A percentile compares a stretch with the other conserved stretches of the same genome.
These are phyloP conservation scores for Kandelia obovata DNA, from an alignment of 345 rosid species.

Conservation along the genomic window DNA sequence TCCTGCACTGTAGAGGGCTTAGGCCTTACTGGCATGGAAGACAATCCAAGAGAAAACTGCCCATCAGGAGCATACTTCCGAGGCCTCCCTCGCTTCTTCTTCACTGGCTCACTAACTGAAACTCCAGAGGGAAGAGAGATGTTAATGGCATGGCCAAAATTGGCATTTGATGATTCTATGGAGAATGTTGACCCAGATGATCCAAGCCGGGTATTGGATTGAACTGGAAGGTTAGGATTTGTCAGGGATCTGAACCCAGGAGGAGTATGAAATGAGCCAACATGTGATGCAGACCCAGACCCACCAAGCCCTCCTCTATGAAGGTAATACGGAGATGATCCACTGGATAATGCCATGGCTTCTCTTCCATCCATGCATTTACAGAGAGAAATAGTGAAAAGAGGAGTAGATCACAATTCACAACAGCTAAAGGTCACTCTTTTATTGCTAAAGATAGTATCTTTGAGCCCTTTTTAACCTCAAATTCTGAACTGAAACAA, in stretches of 20 bases:
- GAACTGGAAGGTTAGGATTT: conserved; percentile 46
- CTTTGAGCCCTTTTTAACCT: not conserved
- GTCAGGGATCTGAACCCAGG: conserved; percentile 58
- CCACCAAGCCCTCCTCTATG: conserved; percentile 62
- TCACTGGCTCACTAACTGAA: conserved; percentile 48
- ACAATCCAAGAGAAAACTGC: conserved; percentile 79
- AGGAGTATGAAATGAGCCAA: conserved; percentile 48
- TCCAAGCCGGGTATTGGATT: conserved; percentile 33
- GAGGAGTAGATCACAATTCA: conserved; percentile 1
- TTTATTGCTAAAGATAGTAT: not conserved
- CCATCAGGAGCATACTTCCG: conserved; percentile 85
- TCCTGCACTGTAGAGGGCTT: conserved; percentile 55
- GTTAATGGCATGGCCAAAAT: conserved; percentile 55
- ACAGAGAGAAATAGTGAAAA: conserved; percentile 26
- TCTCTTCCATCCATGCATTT: conserved; percentile 99
- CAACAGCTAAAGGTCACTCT: not conserved
- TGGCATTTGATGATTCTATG: conserved; percentile 48
- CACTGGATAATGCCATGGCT: conserved; percentile 80
- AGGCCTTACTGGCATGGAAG: conserved; percentile 54
- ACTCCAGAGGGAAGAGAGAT: conserved; percentile 47
- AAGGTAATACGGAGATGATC: conserved; percentile 72
- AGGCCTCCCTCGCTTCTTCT: conserved; percentile 98
- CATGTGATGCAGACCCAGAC: conserved; percentile 50
- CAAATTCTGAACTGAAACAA: not conserved
- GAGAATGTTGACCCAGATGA: conserved; percentile 47